Evolutionary conservation across 805 yeast species (phyloP).

Genomic region (Cyberlindnera misumaiensis): DNA sequence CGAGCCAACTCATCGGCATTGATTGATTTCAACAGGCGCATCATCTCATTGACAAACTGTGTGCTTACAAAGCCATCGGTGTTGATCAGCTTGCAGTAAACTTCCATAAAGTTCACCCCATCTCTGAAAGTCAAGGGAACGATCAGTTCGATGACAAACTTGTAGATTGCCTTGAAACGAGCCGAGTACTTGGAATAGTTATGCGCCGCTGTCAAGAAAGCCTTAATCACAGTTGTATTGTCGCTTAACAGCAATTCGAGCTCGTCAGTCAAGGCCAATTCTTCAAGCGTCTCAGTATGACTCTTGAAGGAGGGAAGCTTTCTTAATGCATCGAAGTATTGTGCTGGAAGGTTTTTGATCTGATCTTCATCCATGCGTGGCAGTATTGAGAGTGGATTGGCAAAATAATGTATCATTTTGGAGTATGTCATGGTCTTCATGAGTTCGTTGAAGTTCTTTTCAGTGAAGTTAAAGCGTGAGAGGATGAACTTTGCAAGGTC

Average conservation of each 20-base stretch:
- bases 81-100: slow-evolving; percentile 18
- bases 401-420: slow-evolving; percentile 21
- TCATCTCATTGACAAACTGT: slow-evolving; percentile 20
- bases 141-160: slow-evolving; percentile 14
- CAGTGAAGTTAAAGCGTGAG: slow-evolving; percentile 16
- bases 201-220: slow-evolving; percentile 13
- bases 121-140: slow-evolving; percentile 10
- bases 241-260: slow-evolving; percentile 14
- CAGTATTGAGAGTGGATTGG: slow-evolving; percentile 16
- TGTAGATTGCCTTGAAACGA: slow-evolving; percentile 15
- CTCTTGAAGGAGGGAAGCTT: slow-evolving; percentile 30
- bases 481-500: slow-evolving; percentile 16
- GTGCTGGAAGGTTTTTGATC: slow-evolving; percentile 1
- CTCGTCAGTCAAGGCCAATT: slow-evolving; percentile 1
- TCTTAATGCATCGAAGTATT: slow-evolving; percentile 23
- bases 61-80: slow-evolving; percentile 18
- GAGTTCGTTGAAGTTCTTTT: slow-evolving; percentile 21
- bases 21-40: slow-evolving; percentile 10
- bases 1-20: slow-evolving; percentile 5
- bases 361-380: slow-evolving; percentile 5
- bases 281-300: slow-evolving; percentile 13
- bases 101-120: slow-evolving; percentile 13
- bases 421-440: slow-evolving; percentile 18
- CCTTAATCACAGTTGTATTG: slow-evolving; percentile 12
- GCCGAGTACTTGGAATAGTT: slow-evolving; percentile 13